Base-by-base conservation (phyloP, 768 basidiomycete species). In the Fomitopsis pulvina region DNA sequence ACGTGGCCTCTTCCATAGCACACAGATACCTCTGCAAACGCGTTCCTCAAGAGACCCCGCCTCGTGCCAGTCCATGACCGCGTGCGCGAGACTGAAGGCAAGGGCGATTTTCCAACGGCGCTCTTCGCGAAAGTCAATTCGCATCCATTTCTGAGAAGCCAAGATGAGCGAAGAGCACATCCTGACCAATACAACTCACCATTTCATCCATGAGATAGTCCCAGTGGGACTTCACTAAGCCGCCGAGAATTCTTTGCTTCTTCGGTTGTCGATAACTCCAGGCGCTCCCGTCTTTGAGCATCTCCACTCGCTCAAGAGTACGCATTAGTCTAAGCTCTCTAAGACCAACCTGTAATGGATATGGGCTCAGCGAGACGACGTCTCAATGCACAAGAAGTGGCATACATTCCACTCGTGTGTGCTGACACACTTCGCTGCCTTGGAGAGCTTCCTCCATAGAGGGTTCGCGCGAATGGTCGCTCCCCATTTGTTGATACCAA, bases 181-280 rank as follows among this genome's bases (percentile, higher is more conserved):
- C 59, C 27, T 38, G 16, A 34, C 24, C 46, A 29, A 16, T 30
- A 22, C 25, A 18, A 70, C 78, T 57, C 48, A 90, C 92, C 92
- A 97, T 92, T 68, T 99, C 96, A 53, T 98, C 95, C 66, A 99
- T 68, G 28, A 99, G 73, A 66, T 93, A 88, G 63, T 98, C 96
- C 92, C 92, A 94, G 61, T 97, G 92, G 0, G 85, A 81, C 68
- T 94, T 96, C 2, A 73, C 71, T 43, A 84, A 57, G 1, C 83
- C 81, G 20, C 85, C 82, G 16, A 92, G 75, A 25, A 82, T 86
- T 51, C 88, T 76, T 61, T 94, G 90, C 66, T 93, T 95, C 68
- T 95, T 97, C 9, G 93, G 92, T 61, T 99, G 96, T 46, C 95
- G 72, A 59, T 95, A 90, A 56, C 87, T 87, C 95, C 96, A 99